Evolutionary conservation across 306 rosid genomes (phyloP).

Genomic region (Lupinus albus): DNA sequence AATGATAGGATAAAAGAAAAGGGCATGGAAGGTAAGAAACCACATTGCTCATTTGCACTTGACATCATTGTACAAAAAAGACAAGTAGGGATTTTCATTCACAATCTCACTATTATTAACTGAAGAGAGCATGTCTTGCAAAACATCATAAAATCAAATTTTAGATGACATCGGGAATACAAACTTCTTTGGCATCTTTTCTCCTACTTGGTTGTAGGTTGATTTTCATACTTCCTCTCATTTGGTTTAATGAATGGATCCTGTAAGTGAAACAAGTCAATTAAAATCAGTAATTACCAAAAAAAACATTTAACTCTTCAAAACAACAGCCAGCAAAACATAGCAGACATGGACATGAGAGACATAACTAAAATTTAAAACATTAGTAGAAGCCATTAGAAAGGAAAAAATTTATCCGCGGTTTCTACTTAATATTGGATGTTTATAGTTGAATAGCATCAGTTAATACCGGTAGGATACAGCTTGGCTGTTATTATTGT

Average conservation of each 20-base stretch:
- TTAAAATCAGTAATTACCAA: constrained; percentile 15
- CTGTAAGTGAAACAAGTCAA: constrained; percentile 46
- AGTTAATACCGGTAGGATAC: constrained; percentile 1
- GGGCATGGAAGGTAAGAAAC: constrained; percentile 24
- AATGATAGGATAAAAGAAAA: constrained; percentile 7
- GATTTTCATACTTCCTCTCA: constrained; percentile 45
- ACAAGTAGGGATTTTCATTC: constrained; percentile 27
- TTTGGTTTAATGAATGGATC: constrained; percentile 61
- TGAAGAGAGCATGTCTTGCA: constrained; percentile 33
- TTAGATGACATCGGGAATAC: constrained; percentile 26
- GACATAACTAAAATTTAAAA: constrained; percentile 16
- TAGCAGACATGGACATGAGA: background rate
- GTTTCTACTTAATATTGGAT: background rate
- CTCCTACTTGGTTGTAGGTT: constrained; percentile 49
- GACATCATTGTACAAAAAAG: constrained; percentile 33
- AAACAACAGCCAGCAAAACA: constrained; percentile 1
- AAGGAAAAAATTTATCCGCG: background rate
- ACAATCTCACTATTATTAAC: constrained; percentile 44
- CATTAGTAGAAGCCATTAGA: background rate
- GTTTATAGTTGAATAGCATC: background rate
- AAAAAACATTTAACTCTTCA: background rate
- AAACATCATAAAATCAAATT: constrained; percentile 34
- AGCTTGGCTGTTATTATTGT: background rate
- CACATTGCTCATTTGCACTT: constrained; percentile 33
- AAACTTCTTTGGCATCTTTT: constrained; percentile 34